A percentile compares a stretch with the other conserved stretches of the same genome.
Evolutionary conservation across 2,329 filamentous ascomycete genomes (phyloP).

Genomic region (Colletotrichum limetticola): DNA sequence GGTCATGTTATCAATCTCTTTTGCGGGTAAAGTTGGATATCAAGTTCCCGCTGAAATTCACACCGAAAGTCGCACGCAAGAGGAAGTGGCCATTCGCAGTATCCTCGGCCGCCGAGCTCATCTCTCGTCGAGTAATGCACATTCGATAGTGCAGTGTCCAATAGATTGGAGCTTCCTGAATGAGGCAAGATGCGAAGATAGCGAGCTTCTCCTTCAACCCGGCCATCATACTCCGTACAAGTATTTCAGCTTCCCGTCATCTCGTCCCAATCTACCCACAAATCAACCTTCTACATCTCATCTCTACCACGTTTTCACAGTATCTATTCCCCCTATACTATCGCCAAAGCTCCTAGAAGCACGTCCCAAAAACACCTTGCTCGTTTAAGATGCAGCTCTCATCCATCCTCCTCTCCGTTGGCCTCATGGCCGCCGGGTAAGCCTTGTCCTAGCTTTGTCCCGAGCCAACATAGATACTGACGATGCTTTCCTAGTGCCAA

Average conservation of each 20-base stretch:
- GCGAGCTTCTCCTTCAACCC: too few species aligned
- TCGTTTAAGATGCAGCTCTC: background rate
- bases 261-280: background rate
- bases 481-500: background rate
- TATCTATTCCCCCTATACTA: background rate
- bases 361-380: background rate
- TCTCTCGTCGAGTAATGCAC: background rate
- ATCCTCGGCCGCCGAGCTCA: background rate
- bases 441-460: background rate
- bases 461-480: background rate
- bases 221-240: background rate
- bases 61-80: background rate
- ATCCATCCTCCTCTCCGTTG: background rate
- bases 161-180: background rate
- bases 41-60: too few species aligned
- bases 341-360: background rate
- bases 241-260: background rate
- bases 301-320: background rate
- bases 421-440: background rate
- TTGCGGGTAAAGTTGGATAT: background rate
- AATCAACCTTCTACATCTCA: background rate
- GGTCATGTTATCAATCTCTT: background rate
- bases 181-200: background rate
- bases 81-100: background rate
- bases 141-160: constrained; percentile 3